Base-by-base conservation (phyloP, 495 filamentous ascomycete species). In the Penicillium cosmopolitanum region DNA sequence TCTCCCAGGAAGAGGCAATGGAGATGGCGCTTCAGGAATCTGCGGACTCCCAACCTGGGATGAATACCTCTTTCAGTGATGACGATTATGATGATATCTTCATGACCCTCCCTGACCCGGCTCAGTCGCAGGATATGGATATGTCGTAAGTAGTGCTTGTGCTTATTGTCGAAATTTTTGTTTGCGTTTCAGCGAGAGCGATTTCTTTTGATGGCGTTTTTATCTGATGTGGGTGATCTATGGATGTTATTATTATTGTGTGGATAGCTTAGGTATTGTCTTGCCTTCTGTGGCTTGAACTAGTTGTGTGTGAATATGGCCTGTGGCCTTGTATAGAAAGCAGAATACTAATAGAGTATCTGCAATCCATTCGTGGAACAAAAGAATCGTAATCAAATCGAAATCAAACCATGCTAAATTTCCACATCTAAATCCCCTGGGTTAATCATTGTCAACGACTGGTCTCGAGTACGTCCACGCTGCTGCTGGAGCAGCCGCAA, bases 71-170 rank as follows among this genome's bases (percentile, higher is more conserved):
- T 15, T 82, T 79, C 42, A 83, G 84, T 43, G 82, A 88, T 58
- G 84, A 82, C 18, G 81, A 85, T 43, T 83, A 84, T 64, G 81
- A 83, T 60, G 73, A 74, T 65, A 71, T 85, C 28, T 84, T 83
- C 55, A 78, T 74, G 67, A 67, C 71, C 31, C 38, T 80, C 50
- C 64, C 62, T 33, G 72, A 74, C 28, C 63, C 56, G 4, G 42
- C 25, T 16, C 28, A 60, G 10, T 33, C 59, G 15, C 50, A 76
- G 67, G 74, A 76, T 57, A 77, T 77, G 71, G 75, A 78, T 54
- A 76, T 80, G 75, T 76, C 70, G 2, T 67, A 60, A 65, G 60
- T 25, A 48, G 4, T 53, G 25, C 23, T 44, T 40, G 9, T 36
- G 18, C 31, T 48, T 11, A 35, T 19, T 53, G 38, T 42, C 57